Base-by-base conservation (phyloP, 495 filamentous ascomycete genomes). In the Cercophora scortea region DNA sequence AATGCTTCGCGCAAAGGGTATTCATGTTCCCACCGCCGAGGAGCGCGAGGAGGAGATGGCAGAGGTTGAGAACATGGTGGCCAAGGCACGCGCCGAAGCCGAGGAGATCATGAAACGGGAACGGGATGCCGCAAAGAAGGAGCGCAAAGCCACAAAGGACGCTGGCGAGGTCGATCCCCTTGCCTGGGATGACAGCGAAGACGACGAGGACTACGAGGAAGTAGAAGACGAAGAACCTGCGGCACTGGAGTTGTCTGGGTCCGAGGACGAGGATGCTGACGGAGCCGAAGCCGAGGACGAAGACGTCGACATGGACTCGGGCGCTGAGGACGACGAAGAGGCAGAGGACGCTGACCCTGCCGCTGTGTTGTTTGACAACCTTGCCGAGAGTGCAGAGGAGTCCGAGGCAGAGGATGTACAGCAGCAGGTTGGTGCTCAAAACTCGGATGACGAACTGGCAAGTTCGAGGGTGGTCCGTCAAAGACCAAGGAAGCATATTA, bases 51-150 rank as follows among this genome's bases (percentile, higher is more conserved):
- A 82, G 11, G 85, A 92, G 63, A 58, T 81, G 62, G 82, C 85
- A 25, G 81, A 90, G 52, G 79, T 96, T 17, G 94, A 97, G 55
- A 83, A 96, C 57, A 75, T 96, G 38, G 75, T 98, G 34, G 86
- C 91, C 32, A 89, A 84, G 56, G 93, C 91, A 17, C 77, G 91
- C 40, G 74, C 79, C 55, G 88, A 96, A 62, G 90, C 82, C 12
- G 80, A 89, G 45, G 83, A 85, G 45, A 85, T 99, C 47, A 84
- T 84, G 60, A 80, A 84, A 60, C 69, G 79, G 45, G 93, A 98
- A 64, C 80, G 82, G 51, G 85, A 79, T 33, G 81, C 76, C 25
- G 81, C 82, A 1, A 90, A 82, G 69, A 78, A 78, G 56, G 79
- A 76, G 45, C 75, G 74, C 35, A 78, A 75, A 53, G 73, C 71